Conservation (phyloP, 805 yeast species). For the Starmerella bombicola region DNA sequence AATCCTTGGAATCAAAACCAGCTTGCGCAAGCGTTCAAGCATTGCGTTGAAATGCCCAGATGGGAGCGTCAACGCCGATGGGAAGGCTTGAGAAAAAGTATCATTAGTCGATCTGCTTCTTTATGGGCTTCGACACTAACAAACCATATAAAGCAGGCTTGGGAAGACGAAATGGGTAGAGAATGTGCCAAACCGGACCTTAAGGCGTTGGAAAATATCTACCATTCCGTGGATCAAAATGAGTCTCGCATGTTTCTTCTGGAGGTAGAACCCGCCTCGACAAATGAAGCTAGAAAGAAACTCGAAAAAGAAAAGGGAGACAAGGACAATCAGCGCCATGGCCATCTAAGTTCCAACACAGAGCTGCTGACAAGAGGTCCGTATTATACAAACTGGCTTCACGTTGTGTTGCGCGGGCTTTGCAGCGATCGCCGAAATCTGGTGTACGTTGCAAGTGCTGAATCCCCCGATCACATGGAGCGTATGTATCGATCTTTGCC, state of each 20-base stretch:
- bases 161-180: slow-evolving; percentile 39
- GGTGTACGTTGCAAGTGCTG: slow-evolving; percentile 60
- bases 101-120: slow-evolving; percentile 55
- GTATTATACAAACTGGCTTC: slow-evolving; percentile 22
- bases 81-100: slow-evolving; percentile 46
- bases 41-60: slow-evolving; percentile 51
- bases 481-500: slow-evolving; percentile 54
- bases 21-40: slow-evolving; percentile 49
- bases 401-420: slow-evolving; percentile 47
- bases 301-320: slow-evolving; percentile 3
- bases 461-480: slow-evolving; percentile 52
- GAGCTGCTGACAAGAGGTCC: not conserved
- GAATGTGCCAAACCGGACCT: slow-evolving; percentile 16
- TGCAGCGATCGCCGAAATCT: slow-evolving; percentile 45
- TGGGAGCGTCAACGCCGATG: slow-evolving; percentile 53
- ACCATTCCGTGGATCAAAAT: slow-evolving; percentile 5
- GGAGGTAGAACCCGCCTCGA: slow-evolving; percentile 18
- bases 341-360: not conserved
- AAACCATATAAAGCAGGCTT: slow-evolving; percentile 38
- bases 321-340: not conserved
- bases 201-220: slow-evolving; percentile 5
- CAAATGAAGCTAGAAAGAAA: slow-evolving; percentile 5
- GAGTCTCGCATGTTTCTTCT: slow-evolving; percentile 16
- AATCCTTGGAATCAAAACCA: slow-evolving; percentile 82
- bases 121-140: slow-evolving; percentile 59